Evolutionary conservation across 306 rosid species (phyloP).

Genomic region (Potentilla sterilis): DNA sequence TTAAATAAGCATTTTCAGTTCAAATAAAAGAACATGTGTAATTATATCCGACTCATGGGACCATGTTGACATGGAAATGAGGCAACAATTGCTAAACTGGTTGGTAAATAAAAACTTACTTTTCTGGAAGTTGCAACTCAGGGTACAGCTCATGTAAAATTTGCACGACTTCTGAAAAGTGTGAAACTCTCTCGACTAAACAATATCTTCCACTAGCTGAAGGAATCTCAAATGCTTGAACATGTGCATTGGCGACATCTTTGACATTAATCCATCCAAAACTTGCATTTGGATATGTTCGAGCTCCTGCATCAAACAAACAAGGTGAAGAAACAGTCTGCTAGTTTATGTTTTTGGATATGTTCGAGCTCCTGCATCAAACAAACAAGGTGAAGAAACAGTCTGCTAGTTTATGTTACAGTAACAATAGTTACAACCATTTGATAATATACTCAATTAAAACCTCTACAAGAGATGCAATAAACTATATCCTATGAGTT

Average conservation of each 20-base stretch:
- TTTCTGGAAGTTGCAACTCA: slow-evolving; percentile 49
- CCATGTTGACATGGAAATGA: not conserved
- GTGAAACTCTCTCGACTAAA: slow-evolving; percentile 51
- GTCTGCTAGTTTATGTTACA: not conserved
- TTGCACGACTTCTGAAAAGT: slow-evolving; percentile 49
- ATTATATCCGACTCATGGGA: not conserved
- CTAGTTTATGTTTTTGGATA: slow-evolving; percentile 37
- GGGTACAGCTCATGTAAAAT: slow-evolving; percentile 56
- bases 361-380: slow-evolving; percentile 52
- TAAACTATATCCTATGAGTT: not conserved
- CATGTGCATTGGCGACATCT: slow-evolving; percentile 80
- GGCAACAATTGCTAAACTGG: not conserved
- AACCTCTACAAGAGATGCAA: not conserved
- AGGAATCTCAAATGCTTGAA: slow-evolving; percentile 73
- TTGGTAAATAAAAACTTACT: slow-evolving; percentile 35
- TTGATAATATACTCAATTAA: not conserved
- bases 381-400: slow-evolving; percentile 9
- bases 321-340: not conserved
- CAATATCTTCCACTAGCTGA: slow-evolving; percentile 80
- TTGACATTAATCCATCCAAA: slow-evolving; percentile 71
- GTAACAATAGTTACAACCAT: not conserved
- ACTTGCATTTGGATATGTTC: slow-evolving; percentile 42
- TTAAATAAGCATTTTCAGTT: not conserved
- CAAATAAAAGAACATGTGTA: not conserved
- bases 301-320: slow-evolving; percentile 50